These are phyloP conservation scores for Saccharomycopsis selenospora DNA, from an alignment of 805 yeast species.

Conservation along the genomic window DNA sequence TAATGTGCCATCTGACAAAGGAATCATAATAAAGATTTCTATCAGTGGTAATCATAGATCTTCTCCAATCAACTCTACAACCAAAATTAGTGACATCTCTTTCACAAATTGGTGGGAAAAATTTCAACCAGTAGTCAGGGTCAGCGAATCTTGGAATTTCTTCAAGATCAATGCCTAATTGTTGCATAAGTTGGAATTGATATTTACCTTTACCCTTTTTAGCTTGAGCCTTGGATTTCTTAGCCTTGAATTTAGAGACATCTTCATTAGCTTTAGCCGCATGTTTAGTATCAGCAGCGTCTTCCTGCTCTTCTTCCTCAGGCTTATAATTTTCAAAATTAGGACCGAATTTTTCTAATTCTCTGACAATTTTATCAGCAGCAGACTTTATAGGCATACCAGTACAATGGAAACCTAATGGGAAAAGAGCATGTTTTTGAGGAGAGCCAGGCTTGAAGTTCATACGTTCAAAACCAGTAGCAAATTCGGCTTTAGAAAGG, in stretches of 20 bases:
- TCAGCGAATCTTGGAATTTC: constrained; percentile 87
- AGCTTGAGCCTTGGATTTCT: constrained; percentile 89
- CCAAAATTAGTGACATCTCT: constrained; percentile 76
- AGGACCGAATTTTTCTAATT: constrained; percentile 81
- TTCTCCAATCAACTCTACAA: constrained; percentile 96
- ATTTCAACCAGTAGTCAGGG: constrained; percentile 81
- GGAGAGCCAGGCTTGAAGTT: constrained; percentile 40
- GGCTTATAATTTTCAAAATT: constrained; percentile 53
- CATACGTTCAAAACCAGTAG: constrained; percentile 92
- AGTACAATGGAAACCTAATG: constrained; percentile 98
- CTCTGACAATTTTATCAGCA: constrained; percentile 92
- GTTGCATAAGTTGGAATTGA: constrained; percentile 95
- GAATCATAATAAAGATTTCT: constrained; percentile 92
- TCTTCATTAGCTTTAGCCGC: constrained; percentile 43
- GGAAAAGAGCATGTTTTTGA: constrained; percentile 75
- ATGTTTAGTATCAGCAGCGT: constrained; percentile 25
- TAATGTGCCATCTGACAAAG: constrained; percentile 95
- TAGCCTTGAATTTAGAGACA: constrained; percentile 84
- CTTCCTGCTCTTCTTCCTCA: constrained; percentile 49
- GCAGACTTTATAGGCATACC: constrained; percentile 98
- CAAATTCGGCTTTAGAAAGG: constrained; percentile 85
- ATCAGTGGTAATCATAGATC: constrained; percentile 92
- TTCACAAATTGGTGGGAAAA: constrained; percentile 87
- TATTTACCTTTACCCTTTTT: constrained; percentile 91
- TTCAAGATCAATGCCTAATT: constrained; percentile 77